Evolutionary conservation across 179 eudicot genomes (phyloP), one percentile per base, ranked within the genome.

Genomic region (Carnegiea gigantea): DNA sequence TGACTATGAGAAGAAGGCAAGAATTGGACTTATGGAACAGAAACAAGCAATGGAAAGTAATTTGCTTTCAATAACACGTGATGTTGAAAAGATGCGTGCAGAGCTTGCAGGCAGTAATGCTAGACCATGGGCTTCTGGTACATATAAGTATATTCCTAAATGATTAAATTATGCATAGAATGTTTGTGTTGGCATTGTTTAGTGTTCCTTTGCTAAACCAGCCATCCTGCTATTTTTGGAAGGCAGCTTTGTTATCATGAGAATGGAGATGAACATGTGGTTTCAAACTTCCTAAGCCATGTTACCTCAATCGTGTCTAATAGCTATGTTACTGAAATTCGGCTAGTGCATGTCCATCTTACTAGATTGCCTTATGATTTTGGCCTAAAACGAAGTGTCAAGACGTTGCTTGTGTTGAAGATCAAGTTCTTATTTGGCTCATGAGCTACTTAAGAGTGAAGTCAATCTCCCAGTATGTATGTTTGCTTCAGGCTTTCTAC

Each of bases 1-100:
- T 82, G 99, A 94, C 68, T 92, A 90, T 86, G 99, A 96, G 82
- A 96, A 96, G 92, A 93, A 95, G 83, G 95, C 91, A 70, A 88
- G 89, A 78, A 83, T 93, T 62, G 98, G 90, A 86, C 88, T 97
- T 81, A 78, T 90, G 91, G 97, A 93, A 68, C 99, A 97, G 85
- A 91, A 89, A 74, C 95, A 92, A 84, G 87, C 92, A 67, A 93
- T 94, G 99, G 97, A 97, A 88, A 93, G 89, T 78, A 93, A 92
- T 85, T 76, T 97, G 93, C 87, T 97, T 70, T 89, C 93, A 36
- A 92, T 95, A 97, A 97, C 98, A 57, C 95, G 98, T 77, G 99
- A 97, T 85, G 92, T 91, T 82, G 99, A 97, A 87, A 97, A 93
- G 90, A 88, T 97, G 53, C 93, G 95, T 70, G 95, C 97, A 60